Conservation (phyloP, 371 early-diverging fungal genomes). For the Apophysomyces trapeziformis region DNA sequence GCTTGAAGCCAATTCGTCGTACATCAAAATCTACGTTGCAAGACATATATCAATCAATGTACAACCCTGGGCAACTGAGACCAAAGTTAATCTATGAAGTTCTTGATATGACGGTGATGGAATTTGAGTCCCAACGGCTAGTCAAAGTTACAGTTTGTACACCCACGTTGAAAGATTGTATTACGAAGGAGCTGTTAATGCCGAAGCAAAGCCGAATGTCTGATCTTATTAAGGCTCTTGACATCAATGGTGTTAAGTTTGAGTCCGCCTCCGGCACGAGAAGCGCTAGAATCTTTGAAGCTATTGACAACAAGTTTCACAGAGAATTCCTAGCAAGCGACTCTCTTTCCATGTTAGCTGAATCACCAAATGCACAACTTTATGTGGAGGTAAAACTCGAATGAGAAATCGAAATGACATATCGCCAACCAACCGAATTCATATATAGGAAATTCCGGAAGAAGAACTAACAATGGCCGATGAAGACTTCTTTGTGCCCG, state of each 20-base stretch:
- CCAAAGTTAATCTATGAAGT: constrained; percentile 77
- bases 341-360: constrained; percentile 26
- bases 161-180: constrained; percentile 35
- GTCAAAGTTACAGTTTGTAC: constrained; percentile 65
- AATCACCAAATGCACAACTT: constrained; percentile 17
- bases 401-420: background rate
- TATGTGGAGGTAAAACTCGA: constrained; percentile 26
- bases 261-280: constrained; percentile 17
- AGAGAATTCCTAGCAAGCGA: constrained; percentile 28
- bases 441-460: constrained; percentile 57
- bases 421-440: background rate
- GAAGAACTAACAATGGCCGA: constrained; percentile 57
- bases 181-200: constrained; percentile 53
- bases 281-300: constrained; percentile 37
- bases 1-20: constrained; percentile 32
- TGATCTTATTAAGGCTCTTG: constrained; percentile 62
- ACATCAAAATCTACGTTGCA: constrained; percentile 20
- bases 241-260: constrained; percentile 40
- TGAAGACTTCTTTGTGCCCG: constrained; percentile 55
- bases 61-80: constrained; percentile 1
- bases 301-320: constrained; percentile 30
- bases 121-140: constrained; percentile 79
- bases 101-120: constrained; percentile 76
- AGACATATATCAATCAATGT: constrained; percentile 26
- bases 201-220: constrained; percentile 54